Percentiles rank a stretch among this genome's conserved stretches.
These are phyloP conservation scores for Amanita thiersii DNA, from an alignment of 768 basidiomycete species.

Conservation along the genomic window DNA sequence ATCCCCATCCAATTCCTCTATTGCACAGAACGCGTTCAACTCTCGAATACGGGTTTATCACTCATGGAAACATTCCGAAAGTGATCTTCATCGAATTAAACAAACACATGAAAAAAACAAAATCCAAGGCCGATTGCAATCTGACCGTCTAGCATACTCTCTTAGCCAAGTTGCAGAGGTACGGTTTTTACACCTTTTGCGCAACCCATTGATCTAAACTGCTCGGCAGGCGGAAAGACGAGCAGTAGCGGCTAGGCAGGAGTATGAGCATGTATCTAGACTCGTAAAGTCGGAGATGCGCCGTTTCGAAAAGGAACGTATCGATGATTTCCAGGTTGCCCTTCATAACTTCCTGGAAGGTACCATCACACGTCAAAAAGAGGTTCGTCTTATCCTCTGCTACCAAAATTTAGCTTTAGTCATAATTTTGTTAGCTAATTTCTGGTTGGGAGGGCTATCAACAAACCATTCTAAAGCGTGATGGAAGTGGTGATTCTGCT, in stretches of 20 bases:
- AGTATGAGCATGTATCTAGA: constrained; percentile 84
- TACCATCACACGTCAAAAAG: constrained; percentile 80
- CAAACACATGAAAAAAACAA: constrained; percentile 77
- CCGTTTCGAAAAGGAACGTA: constrained; percentile 87
- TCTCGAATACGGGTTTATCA: constrained; percentile 81
- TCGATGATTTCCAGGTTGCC: constrained; percentile 86
- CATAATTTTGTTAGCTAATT: constrained; percentile 50
- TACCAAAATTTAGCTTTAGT: constrained; percentile 2
- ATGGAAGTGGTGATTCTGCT: constrained; percentile 14
- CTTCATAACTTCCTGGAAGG: constrained; percentile 81
- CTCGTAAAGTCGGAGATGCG: constrained; percentile 85
- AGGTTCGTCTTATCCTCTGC: constrained; percentile 31
- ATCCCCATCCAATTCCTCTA: not conserved
- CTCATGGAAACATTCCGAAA: constrained; percentile 75
- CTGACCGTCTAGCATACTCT: constrained; percentile 67
- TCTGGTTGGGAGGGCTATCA: constrained; percentile 79
- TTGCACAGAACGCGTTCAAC: constrained; percentile 77
- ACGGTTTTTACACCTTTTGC: constrained; percentile 14
- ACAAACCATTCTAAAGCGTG: constrained; percentile 41
- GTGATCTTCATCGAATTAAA: constrained; percentile 63
- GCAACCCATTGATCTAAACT: not conserved
- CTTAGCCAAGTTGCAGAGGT: constrained; percentile 79
- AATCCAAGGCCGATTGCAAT: constrained; percentile 62
- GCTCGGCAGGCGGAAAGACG: constrained; percentile 69
- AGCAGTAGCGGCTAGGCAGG: constrained; percentile 73